Conservation (phyloP, 768 basidiomycete species). For the Trametes villosa region DNA sequence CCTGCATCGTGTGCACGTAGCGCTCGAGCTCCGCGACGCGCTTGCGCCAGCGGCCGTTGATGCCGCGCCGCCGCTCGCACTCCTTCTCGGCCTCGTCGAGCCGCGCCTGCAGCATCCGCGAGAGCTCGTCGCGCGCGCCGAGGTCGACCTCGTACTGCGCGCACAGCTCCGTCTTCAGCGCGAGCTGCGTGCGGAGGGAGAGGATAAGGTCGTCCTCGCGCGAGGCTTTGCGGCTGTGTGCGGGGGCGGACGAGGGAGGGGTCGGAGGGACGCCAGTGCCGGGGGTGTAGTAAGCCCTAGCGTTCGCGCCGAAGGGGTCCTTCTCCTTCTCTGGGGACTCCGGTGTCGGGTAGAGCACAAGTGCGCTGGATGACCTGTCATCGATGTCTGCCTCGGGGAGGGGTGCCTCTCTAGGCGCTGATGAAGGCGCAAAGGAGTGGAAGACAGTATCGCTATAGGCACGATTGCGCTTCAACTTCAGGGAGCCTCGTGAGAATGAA, state of each 20-base stretch:
- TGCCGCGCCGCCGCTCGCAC: conserved; percentile 57
- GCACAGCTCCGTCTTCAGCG: conserved; percentile 75
- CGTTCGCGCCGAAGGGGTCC: conserved; percentile 75
- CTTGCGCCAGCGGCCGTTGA: conserved; percentile 70
- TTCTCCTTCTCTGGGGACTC: conserved; percentile 46
- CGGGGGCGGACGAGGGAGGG: conserved; percentile 39
- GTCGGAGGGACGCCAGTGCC: conserved; percentile 73
- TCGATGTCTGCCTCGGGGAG: conserved; percentile 68
- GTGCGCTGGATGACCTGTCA: conserved; percentile 53
- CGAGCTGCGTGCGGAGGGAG: conserved; percentile 74
- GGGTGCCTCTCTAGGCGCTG: conserved; percentile 33
- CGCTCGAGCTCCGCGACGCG: conserved; percentile 76
- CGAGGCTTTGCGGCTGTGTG: conserved; percentile 62
- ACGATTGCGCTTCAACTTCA: conserved; percentile 45
- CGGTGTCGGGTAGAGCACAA: conserved; percentile 47
- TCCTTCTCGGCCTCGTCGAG: conserved; percentile 63
- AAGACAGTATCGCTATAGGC: conserved; percentile 69
- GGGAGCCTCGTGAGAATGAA: conserved; percentile 27
- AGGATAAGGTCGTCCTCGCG: conserved; percentile 74
- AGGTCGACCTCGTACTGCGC: conserved; percentile 80
- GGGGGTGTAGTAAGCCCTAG: conserved; percentile 78
- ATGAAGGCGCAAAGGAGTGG: conserved; percentile 51
- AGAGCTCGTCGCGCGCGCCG: conserved; percentile 71
- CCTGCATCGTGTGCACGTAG: conserved; percentile 69
- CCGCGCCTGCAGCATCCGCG: conserved; percentile 60